A percentile compares a stretch with the other conserved stretches of the same genome.
phyloP scores from a whole-genome alignment of 148 eudicot genomes.

The Camellia granthamiana region DNA sequence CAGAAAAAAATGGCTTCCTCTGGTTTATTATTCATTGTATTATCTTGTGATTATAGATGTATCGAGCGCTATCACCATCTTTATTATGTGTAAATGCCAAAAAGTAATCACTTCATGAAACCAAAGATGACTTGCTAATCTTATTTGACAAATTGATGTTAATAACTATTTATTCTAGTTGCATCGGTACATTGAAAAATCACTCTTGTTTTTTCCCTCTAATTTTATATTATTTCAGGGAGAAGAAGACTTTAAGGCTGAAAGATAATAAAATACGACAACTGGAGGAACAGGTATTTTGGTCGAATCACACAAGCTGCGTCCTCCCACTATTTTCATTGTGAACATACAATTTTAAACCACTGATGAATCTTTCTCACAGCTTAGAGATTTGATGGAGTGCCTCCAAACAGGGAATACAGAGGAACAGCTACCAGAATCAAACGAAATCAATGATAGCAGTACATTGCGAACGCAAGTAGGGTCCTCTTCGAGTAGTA shows the following conservation, averaged over 20 bases:
- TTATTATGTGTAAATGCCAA: background rate
- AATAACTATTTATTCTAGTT: background rate
- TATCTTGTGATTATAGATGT: no score
- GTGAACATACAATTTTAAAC: background rate
- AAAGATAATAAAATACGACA: constrained; percentile 60
- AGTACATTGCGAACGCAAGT: constrained; percentile 24
- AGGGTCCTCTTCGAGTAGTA: constrained; percentile 3
- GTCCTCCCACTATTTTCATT: background rate
- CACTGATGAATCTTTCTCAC: constrained; percentile 8
- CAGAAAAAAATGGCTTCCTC: background rate
- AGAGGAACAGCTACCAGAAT: constrained; percentile 27
- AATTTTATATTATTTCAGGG: constrained; percentile 38
- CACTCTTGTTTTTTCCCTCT: background rate
- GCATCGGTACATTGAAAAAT: no score
- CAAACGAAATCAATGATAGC: constrained; percentile 34
- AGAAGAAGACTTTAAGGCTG: constrained; percentile 46
- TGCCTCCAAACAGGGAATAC: constrained; percentile 41
- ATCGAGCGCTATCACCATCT: background rate
- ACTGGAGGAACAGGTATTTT: constrained; percentile 79
- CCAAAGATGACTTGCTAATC: background rate
- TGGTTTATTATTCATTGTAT: background rate
- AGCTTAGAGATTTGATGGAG: constrained; percentile 54
- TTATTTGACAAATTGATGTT: background rate
- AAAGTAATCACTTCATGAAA: background rate
- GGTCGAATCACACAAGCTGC: background rate